phyloP scores from a whole-genome alignment of 345 rosid species.

The Diplotaxis tenuifolia region DNA sequence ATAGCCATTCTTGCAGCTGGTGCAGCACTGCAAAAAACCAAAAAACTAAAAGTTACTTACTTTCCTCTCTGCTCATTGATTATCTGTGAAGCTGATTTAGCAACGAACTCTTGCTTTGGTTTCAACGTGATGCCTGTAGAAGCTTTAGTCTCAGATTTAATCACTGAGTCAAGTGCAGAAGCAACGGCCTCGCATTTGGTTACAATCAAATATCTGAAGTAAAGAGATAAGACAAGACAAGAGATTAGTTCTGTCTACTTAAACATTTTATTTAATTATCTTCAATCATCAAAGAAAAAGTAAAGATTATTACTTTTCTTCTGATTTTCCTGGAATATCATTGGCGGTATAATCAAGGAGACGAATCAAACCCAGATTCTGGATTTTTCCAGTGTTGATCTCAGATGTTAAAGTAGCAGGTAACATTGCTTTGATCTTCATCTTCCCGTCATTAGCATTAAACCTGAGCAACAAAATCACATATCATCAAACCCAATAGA shows the following conservation, averaged over 20 bases:
- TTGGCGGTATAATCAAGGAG: slow-evolving; percentile 74
- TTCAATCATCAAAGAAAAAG: neutral
- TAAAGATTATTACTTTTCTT: slow-evolving; percentile 58
- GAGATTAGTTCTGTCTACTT: neutral
- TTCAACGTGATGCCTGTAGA: slow-evolving; percentile 42
- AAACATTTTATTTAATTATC: neutral
- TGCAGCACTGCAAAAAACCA: slow-evolving; percentile 55
- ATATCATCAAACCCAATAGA: neutral
- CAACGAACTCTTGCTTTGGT: slow-evolving; percentile 63
- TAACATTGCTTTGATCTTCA: slow-evolving; percentile 60
- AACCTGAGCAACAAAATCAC: slow-evolving; percentile 45
- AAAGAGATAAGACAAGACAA: neutral
- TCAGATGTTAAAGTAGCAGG: slow-evolving; percentile 57
- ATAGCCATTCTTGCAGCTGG: slow-evolving; percentile 83
- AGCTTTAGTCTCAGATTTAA: slow-evolving; percentile 24
- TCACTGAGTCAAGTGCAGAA: slow-evolving; percentile 59
- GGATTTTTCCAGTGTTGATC: slow-evolving; percentile 62
- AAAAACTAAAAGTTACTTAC: slow-evolving; percentile 48
- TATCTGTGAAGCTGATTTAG: slow-evolving; percentile 87
- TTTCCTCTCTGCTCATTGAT: slow-evolving; percentile 69
- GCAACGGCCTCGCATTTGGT: slow-evolving; percentile 76
- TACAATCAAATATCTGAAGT: slow-evolving; percentile 61
- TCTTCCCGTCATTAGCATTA: slow-evolving; percentile 76
- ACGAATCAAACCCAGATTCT: slow-evolving; percentile 69
- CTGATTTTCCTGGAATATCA: slow-evolving; percentile 72